A percentile compares a stretch with the other conserved stretches of the same genome.
phyloP scores from a whole-genome alignment of 2,329 filamentous ascomycete species.

The Fusarium nurragi region DNA sequence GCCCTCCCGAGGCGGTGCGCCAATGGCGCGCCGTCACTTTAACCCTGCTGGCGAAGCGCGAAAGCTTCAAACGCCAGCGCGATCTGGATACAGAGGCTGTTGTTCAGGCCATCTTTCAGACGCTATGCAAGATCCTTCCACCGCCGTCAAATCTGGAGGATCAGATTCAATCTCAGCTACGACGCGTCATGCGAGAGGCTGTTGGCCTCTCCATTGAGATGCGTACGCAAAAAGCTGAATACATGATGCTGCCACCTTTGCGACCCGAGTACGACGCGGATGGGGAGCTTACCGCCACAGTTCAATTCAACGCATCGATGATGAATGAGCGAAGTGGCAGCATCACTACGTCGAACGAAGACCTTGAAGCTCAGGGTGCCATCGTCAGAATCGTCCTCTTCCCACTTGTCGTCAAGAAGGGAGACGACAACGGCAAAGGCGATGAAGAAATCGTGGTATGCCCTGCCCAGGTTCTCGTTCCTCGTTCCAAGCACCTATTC shows the following conservation, averaged over 20 bases:
- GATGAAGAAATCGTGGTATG: conserved; percentile 96
- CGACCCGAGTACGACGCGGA: conserved; percentile 95
- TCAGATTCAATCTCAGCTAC: conserved; percentile 84
- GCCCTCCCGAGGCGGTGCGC: conserved; percentile 86
- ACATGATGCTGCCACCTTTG: conserved; percentile 96
- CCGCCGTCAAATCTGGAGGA: conserved; percentile 83
- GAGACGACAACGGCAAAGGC: conserved; percentile 84
- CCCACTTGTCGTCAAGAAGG: conserved; percentile 95
- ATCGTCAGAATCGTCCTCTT: conserved; percentile 94
- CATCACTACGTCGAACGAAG: conserved; percentile 69
- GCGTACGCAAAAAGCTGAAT: conserved; percentile 95
- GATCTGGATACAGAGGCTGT: conserved; percentile 93
- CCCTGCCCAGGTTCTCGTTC: conserved; percentile 91
- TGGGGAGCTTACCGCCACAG: conserved; percentile 86
- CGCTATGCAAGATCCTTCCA: conserved; percentile 83
- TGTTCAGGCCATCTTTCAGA: conserved; percentile 84
- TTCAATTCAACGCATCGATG: conserved; percentile 89
- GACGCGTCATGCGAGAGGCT: conserved; percentile 86
- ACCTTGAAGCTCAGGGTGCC: conserved; percentile 78
- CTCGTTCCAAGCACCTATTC: conserved; percentile 55
- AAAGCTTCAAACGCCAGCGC: conserved; percentile 83
- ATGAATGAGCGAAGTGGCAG: conserved; percentile 93
- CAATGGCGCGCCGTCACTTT: conserved; percentile 97
- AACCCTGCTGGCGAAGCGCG: conserved; percentile 83
- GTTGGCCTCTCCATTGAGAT: conserved; percentile 95